A percentile compares a stretch with the other conserved stretches of the same genome.
Conservation (phyloP, 2,329 filamentous ascomycete genomes). For the Acarospora socialis region DNA sequence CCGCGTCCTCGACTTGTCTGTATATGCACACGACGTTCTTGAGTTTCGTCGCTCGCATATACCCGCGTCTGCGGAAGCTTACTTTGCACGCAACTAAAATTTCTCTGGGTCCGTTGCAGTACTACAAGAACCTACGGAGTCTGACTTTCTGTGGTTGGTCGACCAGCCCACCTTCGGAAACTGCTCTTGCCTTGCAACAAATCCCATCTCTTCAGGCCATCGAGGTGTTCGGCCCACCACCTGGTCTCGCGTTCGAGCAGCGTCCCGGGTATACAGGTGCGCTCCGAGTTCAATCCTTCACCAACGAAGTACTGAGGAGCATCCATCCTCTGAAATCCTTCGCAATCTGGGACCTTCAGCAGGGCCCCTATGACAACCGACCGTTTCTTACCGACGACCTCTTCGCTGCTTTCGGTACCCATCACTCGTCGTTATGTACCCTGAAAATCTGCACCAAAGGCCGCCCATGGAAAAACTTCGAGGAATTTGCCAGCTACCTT, state of each 20-base stretch:
- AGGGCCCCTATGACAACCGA: no score
- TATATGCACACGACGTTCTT: conserved; percentile 8
- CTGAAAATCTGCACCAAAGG: no score
- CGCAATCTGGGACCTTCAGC: no score
- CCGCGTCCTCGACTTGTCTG: conserved; percentile 7
- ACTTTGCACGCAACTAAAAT: conserved; percentile 5
- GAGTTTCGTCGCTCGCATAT: conserved; percentile 6
- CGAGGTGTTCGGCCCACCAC: neutral
- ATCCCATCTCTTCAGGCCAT: neutral
- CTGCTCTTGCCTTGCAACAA: neutral
- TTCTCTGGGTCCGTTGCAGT: conserved; percentile 4
- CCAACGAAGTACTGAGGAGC: no score
- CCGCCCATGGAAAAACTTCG: no score
- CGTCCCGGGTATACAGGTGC: neutral
- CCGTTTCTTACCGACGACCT: no score
- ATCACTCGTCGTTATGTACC: no score
- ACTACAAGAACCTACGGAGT: conserved; percentile 6
- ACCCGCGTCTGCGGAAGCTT: conserved; percentile 5
- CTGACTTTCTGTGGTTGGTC: conserved; percentile 5
- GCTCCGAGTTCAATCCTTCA: neutral
- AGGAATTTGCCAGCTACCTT: no score
- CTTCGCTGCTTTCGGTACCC: no score
- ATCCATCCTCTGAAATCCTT: no score
- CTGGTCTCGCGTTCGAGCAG: neutral
- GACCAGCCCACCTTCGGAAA: neutral